Percentiles rank a stretch among this genome's conserved stretches.
These are phyloP conservation scores for Tuber umbilicatum DNA, from an alignment of 495 filamentous ascomycete genomes.

Conservation along the genomic window DNA sequence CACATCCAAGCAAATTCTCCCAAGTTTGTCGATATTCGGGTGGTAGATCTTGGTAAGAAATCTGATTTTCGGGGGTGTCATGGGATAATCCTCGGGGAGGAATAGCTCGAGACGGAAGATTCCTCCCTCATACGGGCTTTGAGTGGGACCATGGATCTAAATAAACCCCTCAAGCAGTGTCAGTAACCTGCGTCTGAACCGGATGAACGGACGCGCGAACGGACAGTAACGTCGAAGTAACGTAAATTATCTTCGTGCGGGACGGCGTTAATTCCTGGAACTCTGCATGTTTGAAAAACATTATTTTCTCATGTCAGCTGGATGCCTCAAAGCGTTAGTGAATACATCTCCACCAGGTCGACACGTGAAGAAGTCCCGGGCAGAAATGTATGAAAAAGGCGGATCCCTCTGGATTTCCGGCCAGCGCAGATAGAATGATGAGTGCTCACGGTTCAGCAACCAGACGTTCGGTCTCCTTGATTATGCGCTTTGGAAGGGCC, in stretches of 20 bases:
- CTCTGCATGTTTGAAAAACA: slow-evolving; percentile 49
- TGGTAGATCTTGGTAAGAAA: slow-evolving; percentile 99
- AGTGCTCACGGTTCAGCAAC: slow-evolving; percentile 84
- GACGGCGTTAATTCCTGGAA: slow-evolving; percentile 91
- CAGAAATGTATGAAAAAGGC: slow-evolving; percentile 12
- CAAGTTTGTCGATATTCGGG: slow-evolving; percentile 96
- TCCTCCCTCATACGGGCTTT: slow-evolving; percentile 63
- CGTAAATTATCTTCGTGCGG: slow-evolving; percentile 98
- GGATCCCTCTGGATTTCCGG: neutral
- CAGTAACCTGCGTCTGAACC: neutral
- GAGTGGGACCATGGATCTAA: slow-evolving; percentile 79
- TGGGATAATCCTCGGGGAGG: slow-evolving; percentile 98
- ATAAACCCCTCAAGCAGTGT: slow-evolving; percentile 14
- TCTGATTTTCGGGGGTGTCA: slow-evolving; percentile 96
- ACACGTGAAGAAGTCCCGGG: slow-evolving; percentile 6
- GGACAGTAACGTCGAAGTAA: slow-evolving; percentile 83
- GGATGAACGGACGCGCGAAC: slow-evolving; percentile 6
- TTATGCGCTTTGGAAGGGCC: slow-evolving; percentile 80
- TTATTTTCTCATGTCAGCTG: slow-evolving; percentile 5
- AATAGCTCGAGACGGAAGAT: slow-evolving; percentile 97
- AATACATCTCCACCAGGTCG: slow-evolving; percentile 15
- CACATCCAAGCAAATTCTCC: slow-evolving; percentile 94
- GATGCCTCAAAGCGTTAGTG: slow-evolving; percentile 23
- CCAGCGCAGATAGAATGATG: slow-evolving; percentile 4
- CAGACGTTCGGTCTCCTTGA: slow-evolving; percentile 97